phyloP scores from a whole-genome alignment of 2,329 filamentous ascomycete genomes.

The Macrophomina phaseolina region DNA sequence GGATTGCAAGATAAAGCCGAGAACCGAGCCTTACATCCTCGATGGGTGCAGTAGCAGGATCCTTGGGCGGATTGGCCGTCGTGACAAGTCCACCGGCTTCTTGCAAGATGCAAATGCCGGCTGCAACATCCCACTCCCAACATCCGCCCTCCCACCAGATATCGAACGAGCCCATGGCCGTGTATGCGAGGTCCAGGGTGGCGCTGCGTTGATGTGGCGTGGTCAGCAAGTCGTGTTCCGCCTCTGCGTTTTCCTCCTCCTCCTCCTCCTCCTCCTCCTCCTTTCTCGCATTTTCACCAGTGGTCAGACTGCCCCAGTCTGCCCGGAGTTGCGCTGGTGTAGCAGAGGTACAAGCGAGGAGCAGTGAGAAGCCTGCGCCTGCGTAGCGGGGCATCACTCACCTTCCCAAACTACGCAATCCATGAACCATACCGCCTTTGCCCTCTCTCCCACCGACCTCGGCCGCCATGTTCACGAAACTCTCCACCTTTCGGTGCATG shows the following conservation, averaged over 20 bases:
- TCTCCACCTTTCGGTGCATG: conserved; percentile 73
- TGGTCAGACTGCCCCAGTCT: too few species aligned
- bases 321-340: background rate
- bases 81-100: conserved; percentile 78
- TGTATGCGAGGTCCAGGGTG: conserved; percentile 75
- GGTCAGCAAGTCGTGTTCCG: background rate
- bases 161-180: conserved; percentile 76
- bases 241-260: too few species aligned
- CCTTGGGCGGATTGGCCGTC: conserved; percentile 71
- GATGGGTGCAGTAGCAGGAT: conserved; percentile 62
- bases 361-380: background rate
- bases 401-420: conserved; percentile 71
- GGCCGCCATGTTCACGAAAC: conserved; percentile 75
- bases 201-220: conserved; percentile 55
- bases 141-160: conserved; percentile 86
- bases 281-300: background rate
- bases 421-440: conserved; percentile 80
- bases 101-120: conserved; percentile 72
- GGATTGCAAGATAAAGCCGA: conserved; percentile 72
- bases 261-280: background rate
- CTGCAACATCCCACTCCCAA: conserved; percentile 84
- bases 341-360: too few species aligned
- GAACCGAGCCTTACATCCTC: conserved; percentile 68
- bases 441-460: conserved; percentile 68
- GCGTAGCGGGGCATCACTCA: conserved; percentile 29